Conservation (phyloP, 495 filamentous ascomycete species). For the Penicillium malachiteum region DNA sequence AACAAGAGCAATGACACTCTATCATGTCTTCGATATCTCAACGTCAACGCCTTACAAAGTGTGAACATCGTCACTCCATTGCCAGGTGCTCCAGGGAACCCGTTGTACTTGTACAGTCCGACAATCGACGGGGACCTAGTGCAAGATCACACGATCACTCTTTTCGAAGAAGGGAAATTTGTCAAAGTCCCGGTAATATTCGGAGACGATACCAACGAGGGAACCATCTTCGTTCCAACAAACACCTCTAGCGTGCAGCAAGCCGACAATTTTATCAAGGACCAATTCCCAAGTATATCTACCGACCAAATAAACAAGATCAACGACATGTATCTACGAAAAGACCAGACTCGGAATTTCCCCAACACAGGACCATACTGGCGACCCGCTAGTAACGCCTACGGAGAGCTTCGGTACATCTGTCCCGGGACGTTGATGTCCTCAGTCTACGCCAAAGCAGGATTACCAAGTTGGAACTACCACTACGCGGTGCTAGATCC, state of each 20-base stretch:
- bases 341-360: conserved; percentile 38
- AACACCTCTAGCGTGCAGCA: conserved; percentile 45
- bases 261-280: conserved; percentile 54
- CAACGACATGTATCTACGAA: conserved; percentile 57
- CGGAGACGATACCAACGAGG: conserved; percentile 72
- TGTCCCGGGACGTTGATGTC: conserved; percentile 64
- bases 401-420: conserved; percentile 73
- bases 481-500: conserved; percentile 64
- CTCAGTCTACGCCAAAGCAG: conserved; percentile 37
- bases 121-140: conserved; percentile 60
- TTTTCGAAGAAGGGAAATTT: conserved; percentile 59
- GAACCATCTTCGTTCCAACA: conserved; percentile 60
- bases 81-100: conserved; percentile 45
- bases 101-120: conserved; percentile 61
- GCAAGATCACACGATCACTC: conserved; percentile 56
- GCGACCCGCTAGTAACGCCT: conserved; percentile 59
- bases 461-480: conserved; percentile 57
- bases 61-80: conserved; percentile 55
- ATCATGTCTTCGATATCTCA: conserved; percentile 55
- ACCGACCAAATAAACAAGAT: conserved; percentile 52
- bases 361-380: conserved; percentile 53
- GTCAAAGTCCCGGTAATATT: conserved; percentile 68
- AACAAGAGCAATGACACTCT: conserved; percentile 46
- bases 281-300: conserved; percentile 62
- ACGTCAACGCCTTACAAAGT: conserved; percentile 48